Evolutionary conservation across 306 rosid species (phyloP).

Genomic region (Adenanthera pavonina): DNA sequence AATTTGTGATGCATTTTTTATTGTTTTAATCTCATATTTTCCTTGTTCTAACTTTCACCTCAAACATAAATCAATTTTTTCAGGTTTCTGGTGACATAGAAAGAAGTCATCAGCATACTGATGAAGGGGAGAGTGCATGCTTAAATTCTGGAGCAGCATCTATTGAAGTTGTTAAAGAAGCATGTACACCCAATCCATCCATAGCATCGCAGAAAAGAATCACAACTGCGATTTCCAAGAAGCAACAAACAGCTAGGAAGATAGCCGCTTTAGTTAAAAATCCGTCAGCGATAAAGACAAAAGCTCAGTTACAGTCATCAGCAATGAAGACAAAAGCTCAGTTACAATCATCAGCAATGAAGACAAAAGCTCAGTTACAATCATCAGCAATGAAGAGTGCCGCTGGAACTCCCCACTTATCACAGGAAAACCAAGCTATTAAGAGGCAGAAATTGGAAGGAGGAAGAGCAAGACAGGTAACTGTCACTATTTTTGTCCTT

Average conservation of each 20-base stretch:
- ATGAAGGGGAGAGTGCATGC: not conserved
- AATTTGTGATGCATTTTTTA: not conserved
- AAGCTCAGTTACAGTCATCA: slow-evolving; percentile 4
- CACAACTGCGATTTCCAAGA: slow-evolving; percentile 59
- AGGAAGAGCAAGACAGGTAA: slow-evolving; percentile 88
- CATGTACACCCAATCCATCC: slow-evolving; percentile 69
- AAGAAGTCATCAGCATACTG: not conserved
- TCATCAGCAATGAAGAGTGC: slow-evolving; percentile 55
- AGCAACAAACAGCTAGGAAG: slow-evolving; percentile 62
- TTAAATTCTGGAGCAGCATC: slow-evolving; percentile 42
- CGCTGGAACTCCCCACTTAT: slow-evolving; percentile 53
- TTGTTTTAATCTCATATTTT: not conserved
- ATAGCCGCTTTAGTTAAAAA: slow-evolving; percentile 38
- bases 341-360: not conserved
- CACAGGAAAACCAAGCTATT: slow-evolving; percentile 89
- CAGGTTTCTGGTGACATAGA: slow-evolving; percentile 1
- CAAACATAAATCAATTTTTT: not conserved
- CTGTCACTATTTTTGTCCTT: not conserved
- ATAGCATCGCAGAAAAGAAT: slow-evolving; percentile 48
- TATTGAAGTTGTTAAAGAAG: slow-evolving; percentile 57
- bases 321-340: not conserved
- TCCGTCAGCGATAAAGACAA: slow-evolving; percentile 9
- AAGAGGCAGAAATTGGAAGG: slow-evolving; percentile 93
- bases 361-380: not conserved
- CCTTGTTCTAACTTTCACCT: not conserved